These are phyloP conservation scores for Carpinus fangiana DNA, from an alignment of 306 rosid species.

Conservation along the genomic window DNA sequence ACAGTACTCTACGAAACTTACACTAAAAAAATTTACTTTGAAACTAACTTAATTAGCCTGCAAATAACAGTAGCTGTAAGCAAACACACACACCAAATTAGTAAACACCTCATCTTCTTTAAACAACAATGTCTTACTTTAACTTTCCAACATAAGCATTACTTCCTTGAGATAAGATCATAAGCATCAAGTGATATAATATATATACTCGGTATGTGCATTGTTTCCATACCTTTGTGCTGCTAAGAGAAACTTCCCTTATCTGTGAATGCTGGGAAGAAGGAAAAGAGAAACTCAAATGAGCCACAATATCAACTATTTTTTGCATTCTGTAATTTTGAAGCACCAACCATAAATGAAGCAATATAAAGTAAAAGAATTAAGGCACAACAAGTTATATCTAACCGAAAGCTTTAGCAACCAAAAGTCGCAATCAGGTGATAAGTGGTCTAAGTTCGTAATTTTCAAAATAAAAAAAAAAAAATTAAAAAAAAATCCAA, in stretches of 20 bases:
- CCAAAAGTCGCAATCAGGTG: neutral
- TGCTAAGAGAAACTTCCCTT: conserved; percentile 93
- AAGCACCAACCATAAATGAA: conserved; percentile 16
- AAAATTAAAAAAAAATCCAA: neutral
- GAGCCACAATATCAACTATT: conserved; percentile 17
- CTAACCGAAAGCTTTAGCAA: conserved; percentile 6
- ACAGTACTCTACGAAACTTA: neutral
- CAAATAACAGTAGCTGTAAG: neutral
- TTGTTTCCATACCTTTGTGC: conserved; percentile 90
- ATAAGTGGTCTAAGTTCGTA: neutral
- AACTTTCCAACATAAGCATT: conserved; percentile 95
- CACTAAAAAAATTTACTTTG: neutral
- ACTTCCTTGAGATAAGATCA: conserved; percentile 92
- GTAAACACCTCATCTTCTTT: neutral
- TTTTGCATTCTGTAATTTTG: conserved; percentile 14
- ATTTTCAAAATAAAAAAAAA: neutral
- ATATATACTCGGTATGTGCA: conserved; percentile 83
- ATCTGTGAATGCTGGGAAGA: conserved; percentile 76
- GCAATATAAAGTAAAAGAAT: neutral
- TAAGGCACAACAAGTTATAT: too few relatives aligned
- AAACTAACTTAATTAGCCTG: neutral
- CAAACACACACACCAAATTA: neutral
- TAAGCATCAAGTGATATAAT: conserved; percentile 88
- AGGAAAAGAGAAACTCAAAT: neutral
- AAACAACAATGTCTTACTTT: conserved; percentile 48